These are phyloP conservation scores for Zymoseptoria passerinii DNA, from an alignment of 2,329 filamentous ascomycete species.

Conservation along the genomic window DNA sequence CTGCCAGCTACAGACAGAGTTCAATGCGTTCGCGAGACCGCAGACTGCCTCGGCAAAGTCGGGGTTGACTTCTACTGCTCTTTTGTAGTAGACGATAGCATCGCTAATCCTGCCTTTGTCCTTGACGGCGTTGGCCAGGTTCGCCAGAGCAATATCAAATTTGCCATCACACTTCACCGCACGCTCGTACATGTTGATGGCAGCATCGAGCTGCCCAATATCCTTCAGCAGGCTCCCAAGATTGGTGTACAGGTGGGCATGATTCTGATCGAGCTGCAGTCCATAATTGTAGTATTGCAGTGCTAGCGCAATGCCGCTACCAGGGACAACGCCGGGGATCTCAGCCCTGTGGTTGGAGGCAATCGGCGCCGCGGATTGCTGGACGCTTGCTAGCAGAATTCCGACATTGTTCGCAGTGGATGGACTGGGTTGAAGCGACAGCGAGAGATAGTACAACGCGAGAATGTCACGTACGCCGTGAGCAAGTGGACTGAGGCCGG, in stretches of 20 bases:
- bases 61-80: conserved; percentile 84
- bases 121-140: conserved; percentile 94
- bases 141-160: conserved; percentile 94
- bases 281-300: conserved; percentile 95
- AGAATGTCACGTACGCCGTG: conserved; percentile 85
- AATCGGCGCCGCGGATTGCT: conserved; percentile 50
- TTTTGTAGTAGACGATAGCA: conserved; percentile 83
- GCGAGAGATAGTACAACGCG: conserved; percentile 86
- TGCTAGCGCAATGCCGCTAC: conserved; percentile 80
- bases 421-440: conserved; percentile 89
- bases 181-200: conserved; percentile 94
- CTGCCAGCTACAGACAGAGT: conserved; percentile 92
- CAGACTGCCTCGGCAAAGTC: conserved; percentile 97
- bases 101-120: conserved; percentile 88
- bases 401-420: conserved; percentile 98
- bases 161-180: conserved; percentile 86
- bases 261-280: conserved; percentile 71
- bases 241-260: conserved; percentile 95
- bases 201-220: conserved; percentile 82
- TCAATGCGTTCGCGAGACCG: conserved; percentile 85
- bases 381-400: conserved; percentile 89
- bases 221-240: conserved; percentile 92
- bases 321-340: conserved; percentile 72
- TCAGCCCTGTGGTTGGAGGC: conserved; percentile 29
- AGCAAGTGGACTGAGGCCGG: conserved; percentile 32